Conservation (phyloP, 2,329 filamentous ascomycete species). For the Diaporthe citrichinensis region DNA sequence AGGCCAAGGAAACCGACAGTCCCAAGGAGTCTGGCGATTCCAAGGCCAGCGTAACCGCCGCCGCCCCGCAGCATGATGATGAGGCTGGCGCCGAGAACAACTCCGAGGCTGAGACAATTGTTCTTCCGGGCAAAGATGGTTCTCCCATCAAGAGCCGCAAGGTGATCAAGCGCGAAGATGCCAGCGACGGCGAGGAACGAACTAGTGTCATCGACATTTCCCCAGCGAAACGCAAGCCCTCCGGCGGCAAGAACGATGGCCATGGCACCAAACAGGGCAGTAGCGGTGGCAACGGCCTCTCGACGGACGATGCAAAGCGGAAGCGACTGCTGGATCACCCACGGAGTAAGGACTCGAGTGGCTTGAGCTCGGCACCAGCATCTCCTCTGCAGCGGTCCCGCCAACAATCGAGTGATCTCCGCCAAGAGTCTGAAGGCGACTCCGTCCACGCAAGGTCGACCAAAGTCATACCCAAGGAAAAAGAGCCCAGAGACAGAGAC, state of each 20-base stretch:
- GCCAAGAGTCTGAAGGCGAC: slow-evolving; percentile 71
- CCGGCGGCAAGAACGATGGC: slow-evolving; percentile 52
- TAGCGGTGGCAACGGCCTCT: slow-evolving; percentile 41
- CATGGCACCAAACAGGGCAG: slow-evolving; percentile 50
- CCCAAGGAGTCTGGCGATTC: slow-evolving; percentile 47
- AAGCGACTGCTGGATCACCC: slow-evolving; percentile 62
- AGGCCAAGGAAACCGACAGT: slow-evolving; percentile 32
- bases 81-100: slow-evolving; percentile 67
- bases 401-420: slow-evolving; percentile 55
- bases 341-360: slow-evolving; percentile 68
- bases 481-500: slow-evolving; percentile 32
- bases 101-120: slow-evolving; percentile 81
- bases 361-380: slow-evolving; percentile 70
- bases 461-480: slow-evolving; percentile 62
- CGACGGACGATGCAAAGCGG: slow-evolving; percentile 61
- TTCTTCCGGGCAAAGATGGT: slow-evolving; percentile 75
- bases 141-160: slow-evolving; percentile 76
- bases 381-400: slow-evolving; percentile 64
- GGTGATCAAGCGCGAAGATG: slow-evolving; percentile 75
- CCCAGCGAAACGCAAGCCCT: slow-evolving; percentile 52
- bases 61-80: slow-evolving; percentile 55
- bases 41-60: slow-evolving; percentile 47
- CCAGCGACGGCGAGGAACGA: slow-evolving; percentile 67
- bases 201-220: slow-evolving; percentile 49
- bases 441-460: slow-evolving; percentile 59